Evolutionary conservation across 2,329 filamentous ascomycete genomes (phyloP).

Genomic region (Colletotrichum tropicale): DNA sequence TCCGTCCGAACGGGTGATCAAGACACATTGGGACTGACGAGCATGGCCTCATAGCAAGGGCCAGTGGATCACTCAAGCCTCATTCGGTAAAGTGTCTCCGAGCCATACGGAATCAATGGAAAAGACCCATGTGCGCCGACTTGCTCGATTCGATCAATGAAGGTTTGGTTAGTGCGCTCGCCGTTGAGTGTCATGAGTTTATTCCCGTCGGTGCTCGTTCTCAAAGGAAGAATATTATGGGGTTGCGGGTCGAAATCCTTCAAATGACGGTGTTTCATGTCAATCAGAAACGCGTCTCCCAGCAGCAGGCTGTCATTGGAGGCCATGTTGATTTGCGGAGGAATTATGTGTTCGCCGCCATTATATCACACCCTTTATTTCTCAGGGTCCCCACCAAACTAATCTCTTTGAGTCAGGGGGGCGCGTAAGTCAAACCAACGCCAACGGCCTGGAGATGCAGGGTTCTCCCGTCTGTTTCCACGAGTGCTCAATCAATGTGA

Average conservation of each 20-base stretch:
- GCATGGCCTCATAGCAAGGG: background rate
- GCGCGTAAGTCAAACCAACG: background rate
- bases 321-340: background rate
- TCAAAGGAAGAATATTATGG: background rate
- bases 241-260: background rate
- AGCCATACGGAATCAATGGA: background rate
- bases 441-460: background rate
- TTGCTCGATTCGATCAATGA: background rate
- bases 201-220: background rate
- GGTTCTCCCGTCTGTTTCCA: background rate
- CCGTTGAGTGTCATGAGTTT: background rate
- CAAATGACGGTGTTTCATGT: background rate
- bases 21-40: background rate
- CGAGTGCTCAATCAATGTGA: conserved; percentile 4
- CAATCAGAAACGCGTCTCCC: background rate
- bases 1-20: conserved; percentile 3
- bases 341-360: background rate
- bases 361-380: background rate
- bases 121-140: background rate
- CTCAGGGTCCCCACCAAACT: background rate
- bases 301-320: background rate
- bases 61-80: background rate
- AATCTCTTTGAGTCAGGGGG: conserved; percentile 3
- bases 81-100: background rate
- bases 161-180: background rate